A percentile compares a stretch with the other conserved stretches of the same genome.
Evolutionary conservation across 441 rosid genomes (phyloP).

Genomic region (Biscutella laevigata): DNA sequence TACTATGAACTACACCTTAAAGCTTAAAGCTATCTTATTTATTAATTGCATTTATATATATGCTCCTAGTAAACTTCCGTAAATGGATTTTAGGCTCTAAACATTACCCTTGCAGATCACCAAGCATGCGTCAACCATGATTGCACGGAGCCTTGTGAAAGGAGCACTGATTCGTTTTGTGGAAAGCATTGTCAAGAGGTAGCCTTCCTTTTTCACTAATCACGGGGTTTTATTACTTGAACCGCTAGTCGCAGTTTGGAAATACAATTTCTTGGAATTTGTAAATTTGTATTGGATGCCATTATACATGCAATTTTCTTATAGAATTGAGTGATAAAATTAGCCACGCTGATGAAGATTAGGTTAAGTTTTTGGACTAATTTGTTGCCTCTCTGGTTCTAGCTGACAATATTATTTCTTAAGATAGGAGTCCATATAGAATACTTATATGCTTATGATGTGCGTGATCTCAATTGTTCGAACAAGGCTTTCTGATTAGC

Average conservation of each 20-base stretch:
- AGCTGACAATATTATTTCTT: background rate
- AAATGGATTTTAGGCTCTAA: slow-evolving; percentile 1
- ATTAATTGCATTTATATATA: slow-evolving; percentile 1
- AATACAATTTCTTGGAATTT: background rate
- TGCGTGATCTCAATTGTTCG: background rate
- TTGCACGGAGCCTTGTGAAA: slow-evolving; percentile 29
- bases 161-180: slow-evolving; percentile 42
- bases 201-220: slow-evolving; percentile 16
- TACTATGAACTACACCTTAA: slow-evolving; percentile 20
- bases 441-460: background rate
- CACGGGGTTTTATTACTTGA: slow-evolving; percentile 7
- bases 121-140: slow-evolving; percentile 37
- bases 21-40: slow-evolving; percentile 7
- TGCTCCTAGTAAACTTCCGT: slow-evolving; percentile 10
- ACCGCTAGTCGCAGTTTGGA: slow-evolving; percentile 9
- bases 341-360: background rate
- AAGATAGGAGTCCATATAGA: background rate
- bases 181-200: slow-evolving; percentile 86
- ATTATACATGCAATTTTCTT: background rate
- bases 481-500: background rate
- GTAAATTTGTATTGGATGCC: background rate
- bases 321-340: background rate
- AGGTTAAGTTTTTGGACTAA: background rate
- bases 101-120: slow-evolving; percentile 58
- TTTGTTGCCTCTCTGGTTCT: background rate